phyloP scores from a whole-genome alignment of 345 rosid genomes.

The Dipteronia dyeriana region DNA sequence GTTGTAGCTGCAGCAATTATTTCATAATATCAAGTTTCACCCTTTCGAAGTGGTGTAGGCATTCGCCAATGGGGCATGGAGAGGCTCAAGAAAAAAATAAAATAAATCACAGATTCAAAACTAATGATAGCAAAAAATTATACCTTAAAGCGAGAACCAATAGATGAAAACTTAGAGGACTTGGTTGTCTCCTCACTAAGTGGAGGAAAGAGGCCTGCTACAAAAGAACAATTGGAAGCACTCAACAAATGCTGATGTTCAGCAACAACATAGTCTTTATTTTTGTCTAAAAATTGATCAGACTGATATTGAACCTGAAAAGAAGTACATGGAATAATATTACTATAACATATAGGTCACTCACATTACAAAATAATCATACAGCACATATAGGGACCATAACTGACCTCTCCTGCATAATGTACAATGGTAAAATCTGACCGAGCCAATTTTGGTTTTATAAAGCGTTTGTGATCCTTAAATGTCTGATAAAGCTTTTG shows the following conservation, averaged over 20 bases:
- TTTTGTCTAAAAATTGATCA: slow-evolving; percentile 89
- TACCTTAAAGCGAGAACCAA: slow-evolving; percentile 92
- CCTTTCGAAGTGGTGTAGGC: not conserved
- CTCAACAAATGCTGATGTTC: slow-evolving; percentile 93
- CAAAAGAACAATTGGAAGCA: slow-evolving; percentile 76
- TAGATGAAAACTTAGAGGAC: slow-evolving; percentile 81
- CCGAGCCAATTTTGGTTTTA: slow-evolving; percentile 80
- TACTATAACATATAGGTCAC: slow-evolving; percentile 9
- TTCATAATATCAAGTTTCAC: slow-evolving; percentile 23
- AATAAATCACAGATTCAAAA: slow-evolving; percentile 3
- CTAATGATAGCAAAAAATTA: slow-evolving; percentile 17
- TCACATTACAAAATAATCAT: slow-evolving; percentile 5
- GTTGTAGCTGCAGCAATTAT: slow-evolving; percentile 73
- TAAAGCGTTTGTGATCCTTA: slow-evolving; percentile 72
- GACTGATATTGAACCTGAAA: slow-evolving; percentile 91
- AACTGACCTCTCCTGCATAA: slow-evolving; percentile 89
- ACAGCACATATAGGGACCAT: slow-evolving; percentile 12
- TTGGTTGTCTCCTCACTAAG: slow-evolving; percentile 66
- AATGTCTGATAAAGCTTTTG: slow-evolving; percentile 87
- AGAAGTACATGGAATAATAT: slow-evolving; percentile 27
- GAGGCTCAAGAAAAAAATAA: slow-evolving; percentile 14
- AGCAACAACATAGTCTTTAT: slow-evolving; percentile 90
- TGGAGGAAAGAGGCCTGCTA: slow-evolving; percentile 69
- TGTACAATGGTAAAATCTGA: slow-evolving; percentile 77
- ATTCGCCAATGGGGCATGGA: slow-evolving; percentile 6